These are phyloP conservation scores for Ceratobasidium sp. DNA, from an alignment of 1,284 basidiomycete species.

Conservation along the genomic window DNA sequence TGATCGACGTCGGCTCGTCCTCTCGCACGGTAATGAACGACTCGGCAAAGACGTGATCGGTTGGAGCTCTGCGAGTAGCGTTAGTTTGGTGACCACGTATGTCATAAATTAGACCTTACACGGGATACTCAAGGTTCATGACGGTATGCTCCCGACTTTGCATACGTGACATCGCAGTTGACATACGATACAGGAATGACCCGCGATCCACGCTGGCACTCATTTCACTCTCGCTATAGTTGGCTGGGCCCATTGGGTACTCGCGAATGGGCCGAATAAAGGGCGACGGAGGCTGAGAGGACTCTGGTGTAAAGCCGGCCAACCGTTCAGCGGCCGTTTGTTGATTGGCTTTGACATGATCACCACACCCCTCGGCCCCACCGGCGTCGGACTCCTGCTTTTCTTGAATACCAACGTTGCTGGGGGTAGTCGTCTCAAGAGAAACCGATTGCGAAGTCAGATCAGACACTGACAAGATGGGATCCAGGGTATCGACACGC, in stretches of 20 bases:
- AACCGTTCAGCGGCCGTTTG: constrained; percentile 51
- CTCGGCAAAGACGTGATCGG: constrained; percentile 93
- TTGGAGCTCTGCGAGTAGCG: constrained; percentile 46
- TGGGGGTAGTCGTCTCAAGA: neutral
- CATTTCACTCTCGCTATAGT: constrained; percentile 34
- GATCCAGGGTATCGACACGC: constrained; percentile 25
- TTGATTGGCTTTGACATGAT: neutral
- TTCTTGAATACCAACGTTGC: neutral
- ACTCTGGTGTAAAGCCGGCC: constrained; percentile 47
- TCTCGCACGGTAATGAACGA: constrained; percentile 95
- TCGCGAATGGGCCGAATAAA: constrained; percentile 33
- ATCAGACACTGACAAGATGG: constrained; percentile 28
- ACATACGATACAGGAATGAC: constrained; percentile 25
- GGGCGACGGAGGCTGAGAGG: constrained; percentile 45
- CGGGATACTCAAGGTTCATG: constrained; percentile 38
- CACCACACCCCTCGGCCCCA: neutral
- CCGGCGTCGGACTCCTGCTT: neutral
- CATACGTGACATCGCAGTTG: constrained; percentile 26
- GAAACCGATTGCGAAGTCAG: constrained; percentile 7
- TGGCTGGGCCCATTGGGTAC: neutral
- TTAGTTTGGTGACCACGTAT: constrained; percentile 45
- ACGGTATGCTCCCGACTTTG: constrained; percentile 11
- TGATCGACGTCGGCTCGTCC: constrained; percentile 97
- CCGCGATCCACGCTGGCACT: constrained; percentile 26
- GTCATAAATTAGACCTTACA: constrained; percentile 63